Evolutionary conservation across 306 rosid species (phyloP).

Genomic region (Corylus heterophylla): DNA sequence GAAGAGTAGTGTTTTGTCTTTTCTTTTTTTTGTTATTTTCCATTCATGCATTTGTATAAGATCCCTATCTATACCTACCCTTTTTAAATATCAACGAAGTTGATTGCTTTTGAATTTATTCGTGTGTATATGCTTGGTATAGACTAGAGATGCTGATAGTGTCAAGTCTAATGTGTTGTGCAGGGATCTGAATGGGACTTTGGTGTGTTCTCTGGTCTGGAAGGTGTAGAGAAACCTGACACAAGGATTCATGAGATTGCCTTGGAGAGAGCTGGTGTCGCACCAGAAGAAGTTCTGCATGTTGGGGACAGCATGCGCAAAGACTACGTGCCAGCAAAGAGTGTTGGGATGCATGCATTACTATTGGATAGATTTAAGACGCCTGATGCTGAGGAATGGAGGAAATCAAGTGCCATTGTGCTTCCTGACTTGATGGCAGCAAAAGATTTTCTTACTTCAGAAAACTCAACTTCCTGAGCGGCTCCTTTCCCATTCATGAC

Average conservation of each 20-base stretch:
- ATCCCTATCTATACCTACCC: not conserved
- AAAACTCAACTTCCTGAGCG: constrained; percentile 39
- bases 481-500: constrained; percentile 3
- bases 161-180: constrained; percentile 20
- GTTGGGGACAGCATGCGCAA: constrained; percentile 95
- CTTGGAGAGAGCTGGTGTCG: constrained; percentile 72
- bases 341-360: constrained; percentile 84
- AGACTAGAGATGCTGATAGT: constrained; percentile 12
- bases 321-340: constrained; percentile 84
- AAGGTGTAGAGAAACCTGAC: constrained; percentile 89
- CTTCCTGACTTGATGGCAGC: constrained; percentile 64
- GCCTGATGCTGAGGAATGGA: constrained; percentile 77
- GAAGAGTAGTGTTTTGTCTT: not conserved
- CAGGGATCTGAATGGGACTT: constrained; percentile 99
- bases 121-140: not conserved
- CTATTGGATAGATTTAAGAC: constrained; percentile 89
- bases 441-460: constrained; percentile 63
- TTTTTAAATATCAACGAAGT: not conserved
- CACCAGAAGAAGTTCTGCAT: constrained; percentile 67
- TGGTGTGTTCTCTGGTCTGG: constrained; percentile 91
- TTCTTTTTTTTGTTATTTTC: not conserved
- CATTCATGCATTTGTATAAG: not conserved
- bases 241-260: constrained; percentile 79
- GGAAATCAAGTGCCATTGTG: constrained; percentile 75
- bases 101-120: not conserved